Base-by-base conservation (phyloP, 1,284 basidiomycete genomes). In the Mycena sp. region DNA sequence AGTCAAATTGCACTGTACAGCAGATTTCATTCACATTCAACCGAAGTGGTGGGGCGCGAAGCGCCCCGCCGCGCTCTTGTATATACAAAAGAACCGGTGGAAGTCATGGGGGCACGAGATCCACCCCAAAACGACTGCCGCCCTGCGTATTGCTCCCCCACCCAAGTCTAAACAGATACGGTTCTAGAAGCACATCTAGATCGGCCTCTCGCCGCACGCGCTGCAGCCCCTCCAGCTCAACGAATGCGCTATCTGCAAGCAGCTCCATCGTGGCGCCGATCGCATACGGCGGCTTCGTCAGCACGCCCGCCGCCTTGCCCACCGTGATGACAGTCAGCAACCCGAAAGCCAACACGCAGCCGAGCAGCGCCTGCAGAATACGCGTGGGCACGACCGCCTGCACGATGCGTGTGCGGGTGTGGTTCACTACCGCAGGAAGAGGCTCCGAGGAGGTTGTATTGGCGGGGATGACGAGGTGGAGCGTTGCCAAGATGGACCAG, bases 211-310 rank as follows among this genome's bases (percentile, higher is more conserved):
- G 14, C 25, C 26, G n/a, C 6, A 62, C 49, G 16, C 38, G 7
- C 3, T n/a, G 17, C 28, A 57, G 12, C 12, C 16, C 61, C 14
- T 19, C 16, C 5, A 62, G n/a, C 45, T 62, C 61, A 19, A 57
- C 40, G 26, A 62, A 57, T 7, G 29, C 30, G 23, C 61, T 52
- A 16, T 57, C 61, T 9, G 44, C 61, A 4, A 62, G 38, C 38
- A 62, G 9, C 4, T 29, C 49, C 46, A 62, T 52, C 46, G 41
- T 57, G 1, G 61, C 52, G 26, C 61, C 61, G n/a, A 62, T 57
- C 23, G 54, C 28, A 46, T 61, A 61, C 1, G 58, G 58, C 6
- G 58, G 41, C 21, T 59, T 50, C 12, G 57, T 23, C 17, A 59
- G 46, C n/a, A 32, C 26, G n/a, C 6, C 25, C 2, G 25, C 28